Evolutionary conservation across 2,329 filamentous ascomycete genomes (phyloP).

Genomic region (Trichoderma cornu-damae): DNA sequence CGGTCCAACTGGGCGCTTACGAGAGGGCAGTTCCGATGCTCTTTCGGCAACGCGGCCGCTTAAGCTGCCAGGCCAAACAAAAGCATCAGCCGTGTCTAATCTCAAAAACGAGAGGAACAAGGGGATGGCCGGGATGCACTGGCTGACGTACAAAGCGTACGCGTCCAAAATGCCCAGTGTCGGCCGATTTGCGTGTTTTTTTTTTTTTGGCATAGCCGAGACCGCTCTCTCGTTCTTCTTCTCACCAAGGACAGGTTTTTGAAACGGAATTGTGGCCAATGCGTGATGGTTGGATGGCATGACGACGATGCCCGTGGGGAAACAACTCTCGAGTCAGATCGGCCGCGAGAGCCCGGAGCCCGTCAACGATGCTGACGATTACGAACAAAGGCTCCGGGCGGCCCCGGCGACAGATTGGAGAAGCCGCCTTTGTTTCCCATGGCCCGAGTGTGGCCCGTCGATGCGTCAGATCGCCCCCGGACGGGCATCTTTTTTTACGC

Average conservation of each 20-base stretch:
- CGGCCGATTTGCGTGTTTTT: neutral
- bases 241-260: conserved; percentile 10
- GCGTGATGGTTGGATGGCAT: neutral
- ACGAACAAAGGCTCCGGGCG: too few species aligned
- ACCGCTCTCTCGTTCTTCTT: neutral
- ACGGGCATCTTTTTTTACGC: neutral
- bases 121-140: conserved; percentile 5
- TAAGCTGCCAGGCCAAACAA: conserved; percentile 11
- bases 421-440: neutral
- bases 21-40: neutral
- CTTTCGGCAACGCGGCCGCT: conserved; percentile 14
- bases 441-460: neutral
- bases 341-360: neutral
- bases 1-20: neutral
- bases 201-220: neutral
- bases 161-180: neutral
- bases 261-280: too few species aligned
- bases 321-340: too few species aligned
- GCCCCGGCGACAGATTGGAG: neutral
- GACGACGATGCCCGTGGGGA: neutral
- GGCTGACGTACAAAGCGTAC: conserved; percentile 16
- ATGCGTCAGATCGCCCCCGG: conserved; percentile 4
- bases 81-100: conserved; percentile 5
- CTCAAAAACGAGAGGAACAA: conserved; percentile 2
- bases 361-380: neutral